Base-by-base conservation (phyloP, 106 monocot species). In the Dioscorea zingiberensis region DNA sequence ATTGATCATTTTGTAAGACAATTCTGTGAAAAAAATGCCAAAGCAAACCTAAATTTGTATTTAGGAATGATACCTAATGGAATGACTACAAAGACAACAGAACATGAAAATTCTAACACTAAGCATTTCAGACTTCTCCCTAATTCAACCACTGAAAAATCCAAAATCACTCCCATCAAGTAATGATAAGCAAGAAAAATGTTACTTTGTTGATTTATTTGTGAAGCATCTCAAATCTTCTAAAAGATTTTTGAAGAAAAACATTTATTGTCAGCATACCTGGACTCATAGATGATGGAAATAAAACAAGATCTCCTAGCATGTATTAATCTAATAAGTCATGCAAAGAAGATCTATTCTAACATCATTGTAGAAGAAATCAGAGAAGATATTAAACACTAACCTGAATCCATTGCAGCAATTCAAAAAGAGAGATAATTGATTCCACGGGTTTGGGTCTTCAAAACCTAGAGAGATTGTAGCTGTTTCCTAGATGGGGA, bases 221-320 rank as follows among this genome's bases (percentile, higher is more conserved):
- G 0, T 18, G 17, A 38, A 18, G 28, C 25, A 2, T 10, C 26
- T 44, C 1, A 21, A 30, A 44, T 2, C 2, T 61, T 11, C 18
- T 4, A 14, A 27, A 62, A 19, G 15, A 18, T 11, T 11, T 1
- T 44, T 21, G 21, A 17, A 27, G 15, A 21, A 30, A 61, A 16
- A 2, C 17, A 21, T 15, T 25, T 3, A 25, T n/a, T n/a, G n/a
- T 61, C 2, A 47, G 47, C 16, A 19, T 84, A 97, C 95, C 85
- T 97, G 81, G 88, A 91, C 53, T 97, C 91, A 46, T 83, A 97
- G n/a, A n/a, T n/a, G n/a, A n/a, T n/a, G n/a, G n/a, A n/a, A n/a
- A n/a, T n/a, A n/a, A n/a, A n/a, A n/a, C n/a, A n/a, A n/a, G n/a
- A n/a, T n/a, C n/a, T n/a, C n/a, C n/a, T n/a, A n/a, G n/a, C n/a